A percentile compares a stretch with the other conserved stretches of the same genome.
Evolutionary conservation across 257 asterid genomes (phyloP).

Genomic region (Primulina huaijiensis): DNA sequence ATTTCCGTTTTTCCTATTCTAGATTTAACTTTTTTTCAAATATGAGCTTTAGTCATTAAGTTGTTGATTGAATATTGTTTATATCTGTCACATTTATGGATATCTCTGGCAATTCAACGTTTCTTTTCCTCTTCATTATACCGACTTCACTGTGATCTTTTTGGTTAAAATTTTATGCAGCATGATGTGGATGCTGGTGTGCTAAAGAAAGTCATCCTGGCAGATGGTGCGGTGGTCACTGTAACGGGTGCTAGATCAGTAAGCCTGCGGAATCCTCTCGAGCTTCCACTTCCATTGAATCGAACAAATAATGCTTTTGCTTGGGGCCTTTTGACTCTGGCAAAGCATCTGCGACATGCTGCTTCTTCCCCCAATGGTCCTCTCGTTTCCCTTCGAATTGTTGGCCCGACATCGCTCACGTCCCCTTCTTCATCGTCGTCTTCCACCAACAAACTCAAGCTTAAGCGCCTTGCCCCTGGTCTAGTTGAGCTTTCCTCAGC

Average conservation of each 20-base stretch:
- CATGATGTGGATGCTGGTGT: conserved; percentile 81
- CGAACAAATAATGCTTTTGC: conserved; percentile 58
- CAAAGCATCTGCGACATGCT: conserved; percentile 70
- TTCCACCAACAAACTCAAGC: conserved; percentile 63
- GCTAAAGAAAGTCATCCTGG: conserved; percentile 78
- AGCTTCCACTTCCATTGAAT: conserved; percentile 85
- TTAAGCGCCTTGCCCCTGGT: conserved; percentile 96
- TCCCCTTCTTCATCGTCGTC: conserved; percentile 63
- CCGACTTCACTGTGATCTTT: conserved; percentile 2
- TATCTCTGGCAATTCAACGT: not conserved
- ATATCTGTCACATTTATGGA: not conserved
- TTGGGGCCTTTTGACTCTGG: conserved; percentile 70
- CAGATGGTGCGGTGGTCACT: conserved; percentile 92
- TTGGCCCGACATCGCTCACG: conserved; percentile 84
- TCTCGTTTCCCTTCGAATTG: conserved; percentile 79
- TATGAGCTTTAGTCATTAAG: not conserved
- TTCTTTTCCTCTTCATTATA: not conserved
- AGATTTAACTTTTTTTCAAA: not conserved
- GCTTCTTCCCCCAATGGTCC: conserved; percentile 47
- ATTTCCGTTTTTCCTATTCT: no score
- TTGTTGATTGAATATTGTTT: no score
- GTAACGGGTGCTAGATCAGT: conserved; percentile 96
- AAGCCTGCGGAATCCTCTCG: conserved; percentile 81
- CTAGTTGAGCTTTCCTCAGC: conserved; percentile 87
- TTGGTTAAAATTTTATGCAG: conserved; percentile 30